Base-by-base conservation (phyloP, 345 rosid species). In the Euclidium syriacum region DNA sequence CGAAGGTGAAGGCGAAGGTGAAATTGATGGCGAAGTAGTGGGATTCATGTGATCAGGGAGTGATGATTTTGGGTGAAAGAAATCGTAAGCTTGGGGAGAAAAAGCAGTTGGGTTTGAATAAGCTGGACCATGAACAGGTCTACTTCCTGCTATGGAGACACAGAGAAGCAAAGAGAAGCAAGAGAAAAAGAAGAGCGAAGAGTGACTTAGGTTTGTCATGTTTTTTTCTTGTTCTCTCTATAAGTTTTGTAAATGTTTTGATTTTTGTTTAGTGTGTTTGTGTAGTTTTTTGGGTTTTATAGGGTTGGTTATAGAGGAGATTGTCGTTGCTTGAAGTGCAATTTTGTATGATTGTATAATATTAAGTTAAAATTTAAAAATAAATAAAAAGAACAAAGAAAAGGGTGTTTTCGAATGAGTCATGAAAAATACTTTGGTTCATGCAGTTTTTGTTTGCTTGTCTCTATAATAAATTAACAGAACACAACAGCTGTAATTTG, bases 71-170 rank as follows among this genome's bases (percentile, higher is more conserved):
- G 97, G 94, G 52, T 87, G 88, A 79, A 92, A 89, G 73, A 89
- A 92, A 10, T 81, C 81, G 46, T 77, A 79, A 12, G 97, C 90
- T 24, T 86, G 71, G 1, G 91, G 95, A 7, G 98, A 77, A 19
- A 89, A 82, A 7, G 90, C 85, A 63, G 70, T n/a, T 0, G 95
- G 98, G 33, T 23, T 77, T 49, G 81, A 78, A 33, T 81, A 56
- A 41, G 63, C 73, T 6, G 91, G 82, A 35, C 98, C 96, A 71
- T 89, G 98, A 52, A 83, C 91, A 46, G 90, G 85, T 76, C 98
- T 80, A 7, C 55, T 87, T 58, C 86, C 83, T n/a, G 81, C 94
- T 47, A 10, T 52, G 11, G 85, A 74, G 12, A 63, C 32, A 46
- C 73, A 68, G 3, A 81, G 24, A 46, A 84, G 42, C 48, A 80